These are phyloP conservation scores for Vigna hirtella DNA, from an alignment of 306 rosid genomes.

Conservation along the genomic window DNA sequence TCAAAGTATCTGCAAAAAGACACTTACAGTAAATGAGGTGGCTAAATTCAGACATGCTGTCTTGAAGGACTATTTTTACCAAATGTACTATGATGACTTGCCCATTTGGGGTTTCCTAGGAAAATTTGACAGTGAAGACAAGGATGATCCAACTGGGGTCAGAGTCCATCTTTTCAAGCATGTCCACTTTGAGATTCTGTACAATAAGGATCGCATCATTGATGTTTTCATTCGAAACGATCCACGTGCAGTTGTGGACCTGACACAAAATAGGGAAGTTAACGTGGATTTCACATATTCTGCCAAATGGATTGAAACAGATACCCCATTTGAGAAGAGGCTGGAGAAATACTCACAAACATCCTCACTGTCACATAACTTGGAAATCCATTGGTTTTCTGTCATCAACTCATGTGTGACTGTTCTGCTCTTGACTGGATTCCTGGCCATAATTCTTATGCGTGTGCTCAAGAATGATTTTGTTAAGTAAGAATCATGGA, in stretches of 20 bases:
- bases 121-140: conserved; percentile 51
- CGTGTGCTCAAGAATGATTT: conserved; percentile 60
- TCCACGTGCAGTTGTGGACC: conserved; percentile 48
- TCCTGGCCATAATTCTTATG: conserved; percentile 62
- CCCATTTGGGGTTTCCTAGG: conserved; percentile 67
- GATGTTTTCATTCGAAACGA: conserved; percentile 51
- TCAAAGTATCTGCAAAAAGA: conserved; percentile 48
- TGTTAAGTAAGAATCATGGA: conserved; percentile 51
- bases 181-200: conserved; percentile 51
- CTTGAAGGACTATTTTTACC: conserved; percentile 58
- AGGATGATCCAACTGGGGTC: conserved; percentile 42
- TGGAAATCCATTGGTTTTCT: conserved; percentile 66
- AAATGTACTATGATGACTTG: conserved; percentile 63
- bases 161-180: conserved; percentile 50
- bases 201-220: conserved; percentile 55
- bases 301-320: conserved; percentile 57
- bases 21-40: conserved; percentile 51
- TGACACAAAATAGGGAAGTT: conserved; percentile 54
- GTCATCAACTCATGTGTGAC: conserved; percentile 57
- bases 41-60: conserved; percentile 53
- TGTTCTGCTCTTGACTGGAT: conserved; percentile 58
- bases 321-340: conserved; percentile 59
- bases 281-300: conserved; percentile 59
- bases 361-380: conserved; percentile 45
- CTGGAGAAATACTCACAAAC: conserved; percentile 62